A percentile compares a stretch with the other conserved stretches of the same genome.
Conservation (phyloP, 257 asterid species). For the Primulina eburnea region DNA sequence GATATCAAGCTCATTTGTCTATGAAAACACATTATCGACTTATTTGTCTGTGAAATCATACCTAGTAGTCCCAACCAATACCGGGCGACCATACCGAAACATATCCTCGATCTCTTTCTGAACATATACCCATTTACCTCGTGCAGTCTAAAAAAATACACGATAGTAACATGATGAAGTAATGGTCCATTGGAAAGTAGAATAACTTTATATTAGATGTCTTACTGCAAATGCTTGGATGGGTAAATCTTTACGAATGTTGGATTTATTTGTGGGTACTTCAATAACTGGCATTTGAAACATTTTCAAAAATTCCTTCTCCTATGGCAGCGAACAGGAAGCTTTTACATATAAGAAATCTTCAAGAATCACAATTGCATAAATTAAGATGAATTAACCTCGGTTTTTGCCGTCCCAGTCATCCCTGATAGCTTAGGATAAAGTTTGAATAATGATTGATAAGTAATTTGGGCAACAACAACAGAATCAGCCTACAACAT, state of each 20-base stretch:
- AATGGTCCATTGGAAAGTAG: constrained; percentile 19
- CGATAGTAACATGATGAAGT: constrained; percentile 23
- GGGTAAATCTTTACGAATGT: constrained; percentile 81
- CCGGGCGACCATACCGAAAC: constrained; percentile 89
- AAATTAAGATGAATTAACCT: constrained; percentile 43
- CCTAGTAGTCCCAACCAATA: constrained; percentile 98
- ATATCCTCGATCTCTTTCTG: constrained; percentile 80
- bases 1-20: neutral
- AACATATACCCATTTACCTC: constrained; percentile 88
- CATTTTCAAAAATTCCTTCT: constrained; percentile 93
- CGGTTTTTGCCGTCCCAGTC: constrained; percentile 99
- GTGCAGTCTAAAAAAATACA: constrained; percentile 60
- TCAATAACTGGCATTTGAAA: constrained; percentile 89
- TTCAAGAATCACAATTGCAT: constrained; percentile 19
- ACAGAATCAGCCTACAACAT: constrained; percentile 78
- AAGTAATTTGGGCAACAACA: constrained; percentile 97
- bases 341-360: constrained; percentile 12
- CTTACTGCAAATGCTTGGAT: constrained; percentile 96
- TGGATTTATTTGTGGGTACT: constrained; percentile 89
- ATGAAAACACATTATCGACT: constrained; percentile 3
- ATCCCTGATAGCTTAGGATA: constrained; percentile 97
- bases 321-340: constrained; percentile 40
- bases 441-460: constrained; percentile 90
- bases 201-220: constrained; percentile 12
- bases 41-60: constrained; percentile 26